These are phyloP conservation scores for Euphrasia confusa DNA, from an alignment of 257 asterid species.

Conservation along the genomic window DNA sequence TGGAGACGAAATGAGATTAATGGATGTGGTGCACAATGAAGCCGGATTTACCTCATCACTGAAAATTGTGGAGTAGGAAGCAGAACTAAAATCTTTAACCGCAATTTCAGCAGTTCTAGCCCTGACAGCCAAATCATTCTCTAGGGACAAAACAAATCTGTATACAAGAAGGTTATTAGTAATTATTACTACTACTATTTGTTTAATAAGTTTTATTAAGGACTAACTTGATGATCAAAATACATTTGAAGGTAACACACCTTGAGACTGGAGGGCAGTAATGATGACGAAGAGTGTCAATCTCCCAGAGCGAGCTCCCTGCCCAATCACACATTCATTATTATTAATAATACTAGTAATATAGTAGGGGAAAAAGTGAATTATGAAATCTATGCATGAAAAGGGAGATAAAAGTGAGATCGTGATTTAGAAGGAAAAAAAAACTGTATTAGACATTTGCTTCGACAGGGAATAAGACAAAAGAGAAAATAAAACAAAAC, in stretches of 20 bases:
- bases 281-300: slow-evolving; percentile 80
- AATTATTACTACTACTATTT: neutral
- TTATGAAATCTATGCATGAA: too few species aligned
- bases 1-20: neutral
- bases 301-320: slow-evolving; percentile 97
- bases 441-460: neutral
- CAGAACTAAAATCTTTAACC: slow-evolving; percentile 77
- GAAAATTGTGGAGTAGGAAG: slow-evolving; percentile 74
- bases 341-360: neutral
- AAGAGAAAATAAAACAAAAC: slow-evolving; percentile 27
- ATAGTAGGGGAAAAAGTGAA: neutral
- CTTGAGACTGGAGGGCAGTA: slow-evolving; percentile 87
- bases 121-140: slow-evolving; percentile 72
- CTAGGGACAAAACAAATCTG: slow-evolving; percentile 76
- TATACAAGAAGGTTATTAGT: slow-evolving; percentile 10
- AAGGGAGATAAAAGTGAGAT: neutral
- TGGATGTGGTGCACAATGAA: neutral
- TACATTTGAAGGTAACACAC: slow-evolving; percentile 25
- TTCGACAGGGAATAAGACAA: neutral
- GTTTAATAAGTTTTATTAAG: neutral
- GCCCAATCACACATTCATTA: slow-evolving; percentile 25
- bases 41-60: slow-evolving; percentile 57
- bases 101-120: slow-evolving; percentile 72
- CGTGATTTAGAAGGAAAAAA: neutral
- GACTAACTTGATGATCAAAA: neutral